These are phyloP conservation scores for Leishmania braziliensis DNA, from an alignment of 208 protist species.

Conservation along the genomic window DNA sequence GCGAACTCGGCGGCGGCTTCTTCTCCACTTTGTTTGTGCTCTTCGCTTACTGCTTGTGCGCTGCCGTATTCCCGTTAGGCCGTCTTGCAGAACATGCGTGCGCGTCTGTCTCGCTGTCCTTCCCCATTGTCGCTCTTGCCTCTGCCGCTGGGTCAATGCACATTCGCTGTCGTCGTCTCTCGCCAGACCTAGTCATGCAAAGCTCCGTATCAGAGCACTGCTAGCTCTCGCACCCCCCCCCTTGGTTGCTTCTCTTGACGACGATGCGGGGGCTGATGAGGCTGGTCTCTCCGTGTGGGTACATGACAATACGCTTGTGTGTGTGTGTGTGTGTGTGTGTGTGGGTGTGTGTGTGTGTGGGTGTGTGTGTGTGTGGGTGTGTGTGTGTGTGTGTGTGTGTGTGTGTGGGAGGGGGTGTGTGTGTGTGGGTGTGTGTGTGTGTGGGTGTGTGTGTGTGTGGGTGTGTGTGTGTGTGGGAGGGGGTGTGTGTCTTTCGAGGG, in stretches of 20 bases:
- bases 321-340: not conserved
- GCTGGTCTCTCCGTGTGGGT: not conserved
- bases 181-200: no score
- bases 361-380: no score
- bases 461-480: no score
- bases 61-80: not conserved
- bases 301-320: not conserved
- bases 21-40: not conserved
- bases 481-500: not conserved
- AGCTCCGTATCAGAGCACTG: no score
- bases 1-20: not conserved
- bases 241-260: conserved; percentile 1
- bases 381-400: no score
- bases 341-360: no score
- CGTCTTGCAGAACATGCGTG: not conserved
- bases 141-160: no score
- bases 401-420: not conserved
- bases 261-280: not conserved
- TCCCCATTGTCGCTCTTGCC: not conserved
- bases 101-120: not conserved
- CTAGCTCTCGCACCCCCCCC: no score
- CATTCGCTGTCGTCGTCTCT: no score
- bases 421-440: not conserved
- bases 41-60: not conserved
- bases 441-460: no score